Evolutionary conservation across 345 rosid genomes (phyloP), one percentile per base, ranked within the genome.

Genomic region (Pistacia integerrima): DNA sequence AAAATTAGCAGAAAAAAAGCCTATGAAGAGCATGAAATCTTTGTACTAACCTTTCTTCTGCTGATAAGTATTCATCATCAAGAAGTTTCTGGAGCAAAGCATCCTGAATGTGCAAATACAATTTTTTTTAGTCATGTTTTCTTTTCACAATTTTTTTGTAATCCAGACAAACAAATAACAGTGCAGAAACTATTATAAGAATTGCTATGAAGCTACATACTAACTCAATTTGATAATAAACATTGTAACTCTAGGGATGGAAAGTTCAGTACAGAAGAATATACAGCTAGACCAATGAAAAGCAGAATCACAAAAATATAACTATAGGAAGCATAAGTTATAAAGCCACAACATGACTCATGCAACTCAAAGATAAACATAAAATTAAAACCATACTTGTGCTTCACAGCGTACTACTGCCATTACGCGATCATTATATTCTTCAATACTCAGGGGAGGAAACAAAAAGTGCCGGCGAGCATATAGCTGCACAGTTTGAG

Each of bases 401-500:
- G 97, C 96, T 84, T 95, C 98, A 82, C 98, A 95, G 18, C 98
- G 88, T 60, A 90, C 99, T 17, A 95, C 91, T 57, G 91, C 89
- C 81, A 70, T 88, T 64, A 95, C 98, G 11, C 92, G 92, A 57
- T 87, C 91, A 76, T 95, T 95, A 70, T 84, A 86, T 72, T 93
- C 97, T 76, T 95, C 98, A 74, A 93, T 90, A 75, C 84, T 87
- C 25, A 93, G 77, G 0, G 92, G 93, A 77, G 98, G 99, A 77
- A 86, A 92, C 79, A 93, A 80, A 83, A 95, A 95, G 84, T 93
- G 97, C 67, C 93, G 84, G 69, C 93, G 94, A 66, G 97, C 97
- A 84, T 90, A 93, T 49, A 93, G 80, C 93, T 95, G 85, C 88
- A 86, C 52, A 63, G 36, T 76, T 73, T 25, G 74, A 57, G 69